These are phyloP conservation scores for Salicornia ramosissima DNA, from an alignment of 148 eudicot species.

Conservation along the genomic window DNA sequence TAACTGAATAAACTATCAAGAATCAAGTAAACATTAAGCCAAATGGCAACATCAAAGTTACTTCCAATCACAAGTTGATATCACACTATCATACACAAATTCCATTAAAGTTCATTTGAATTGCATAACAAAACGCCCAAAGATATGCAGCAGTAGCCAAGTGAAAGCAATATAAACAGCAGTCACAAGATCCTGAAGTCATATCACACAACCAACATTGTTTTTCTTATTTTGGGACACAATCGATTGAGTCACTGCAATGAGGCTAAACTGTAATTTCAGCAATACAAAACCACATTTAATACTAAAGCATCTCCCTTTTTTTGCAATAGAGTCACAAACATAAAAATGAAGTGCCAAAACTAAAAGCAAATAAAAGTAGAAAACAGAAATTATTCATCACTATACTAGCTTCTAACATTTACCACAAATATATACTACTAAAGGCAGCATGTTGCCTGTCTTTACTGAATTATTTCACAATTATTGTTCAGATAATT, in stretches of 20 bases:
- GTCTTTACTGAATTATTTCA: too few relatives aligned
- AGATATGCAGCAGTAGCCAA: not conserved
- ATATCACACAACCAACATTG: not conserved
- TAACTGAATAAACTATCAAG: not conserved
- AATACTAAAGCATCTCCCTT: not conserved
- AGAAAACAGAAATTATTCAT: not conserved
- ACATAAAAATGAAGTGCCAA: not conserved
- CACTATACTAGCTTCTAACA: not conserved
- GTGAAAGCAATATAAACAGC: not conserved
- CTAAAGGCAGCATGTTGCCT: too few relatives aligned
- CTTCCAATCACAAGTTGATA: not conserved
- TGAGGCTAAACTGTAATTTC: not conserved
- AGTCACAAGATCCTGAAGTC: not conserved
- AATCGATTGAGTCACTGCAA: not conserved
- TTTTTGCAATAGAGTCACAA: not conserved
- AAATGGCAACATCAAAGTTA: not conserved
- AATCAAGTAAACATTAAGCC: not conserved
- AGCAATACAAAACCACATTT: not conserved
- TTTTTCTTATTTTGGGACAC: too few relatives aligned
- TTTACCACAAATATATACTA: not conserved
- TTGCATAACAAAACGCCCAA: not conserved
- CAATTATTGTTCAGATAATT: not conserved
- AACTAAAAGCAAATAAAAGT: not conserved
- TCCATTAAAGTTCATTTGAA: not conserved
- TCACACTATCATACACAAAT: not conserved